A percentile compares a stretch with the other conserved stretches of the same genome.
Evolutionary conservation across 164 flowering plant species (phyloP).

Genomic region (Malania oleifera): DNA sequence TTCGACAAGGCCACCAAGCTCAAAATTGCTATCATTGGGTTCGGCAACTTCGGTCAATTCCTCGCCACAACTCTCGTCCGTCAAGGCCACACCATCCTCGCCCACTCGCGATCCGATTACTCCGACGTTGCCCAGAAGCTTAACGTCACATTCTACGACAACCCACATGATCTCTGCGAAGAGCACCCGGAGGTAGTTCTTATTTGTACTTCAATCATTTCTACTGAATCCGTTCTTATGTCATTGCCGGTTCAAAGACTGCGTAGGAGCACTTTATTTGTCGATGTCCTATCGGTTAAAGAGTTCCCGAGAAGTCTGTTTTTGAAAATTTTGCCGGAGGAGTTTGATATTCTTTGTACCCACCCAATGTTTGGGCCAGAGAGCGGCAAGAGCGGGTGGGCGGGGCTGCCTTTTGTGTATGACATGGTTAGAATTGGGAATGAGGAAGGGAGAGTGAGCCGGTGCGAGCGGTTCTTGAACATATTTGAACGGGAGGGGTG

Average conservation of each 20-base stretch:
- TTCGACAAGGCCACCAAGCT: conserved; percentile 33
- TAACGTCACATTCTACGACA: conserved; percentile 49
- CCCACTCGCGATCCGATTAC: conserved; percentile 65
- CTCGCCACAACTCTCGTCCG: conserved; percentile 56
- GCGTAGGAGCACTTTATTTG: conserved; percentile 59
- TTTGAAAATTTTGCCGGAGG: conserved; percentile 38
- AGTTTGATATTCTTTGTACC: conserved; percentile 68
- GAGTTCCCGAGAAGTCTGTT: conserved; percentile 58
- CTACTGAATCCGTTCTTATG: conserved; percentile 40
- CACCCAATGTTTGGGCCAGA: conserved; percentile 95
- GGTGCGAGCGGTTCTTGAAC: conserved; percentile 47
- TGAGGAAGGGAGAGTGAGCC: conserved; percentile 36
- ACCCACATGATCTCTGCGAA: conserved; percentile 66
- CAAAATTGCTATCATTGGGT: conserved; percentile 71
- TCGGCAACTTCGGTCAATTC: conserved; percentile 84
- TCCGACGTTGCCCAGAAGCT: conserved; percentile 31
- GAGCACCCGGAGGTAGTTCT: conserved; percentile 71
- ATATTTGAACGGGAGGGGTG: conserved; percentile 71
- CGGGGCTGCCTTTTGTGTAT: conserved; percentile 48
- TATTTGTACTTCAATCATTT: conserved; percentile 51
- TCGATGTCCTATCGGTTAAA: conserved; percentile 77
- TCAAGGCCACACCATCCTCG: conserved; percentile 70
- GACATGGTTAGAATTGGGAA: conserved; percentile 70
- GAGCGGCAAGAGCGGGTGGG: conserved; percentile 61
- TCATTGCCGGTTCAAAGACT: conserved; percentile 55